Evolutionary conservation across 2,329 filamentous ascomycete genomes (phyloP).

Genomic region (Penicillium griseofulvum): DNA sequence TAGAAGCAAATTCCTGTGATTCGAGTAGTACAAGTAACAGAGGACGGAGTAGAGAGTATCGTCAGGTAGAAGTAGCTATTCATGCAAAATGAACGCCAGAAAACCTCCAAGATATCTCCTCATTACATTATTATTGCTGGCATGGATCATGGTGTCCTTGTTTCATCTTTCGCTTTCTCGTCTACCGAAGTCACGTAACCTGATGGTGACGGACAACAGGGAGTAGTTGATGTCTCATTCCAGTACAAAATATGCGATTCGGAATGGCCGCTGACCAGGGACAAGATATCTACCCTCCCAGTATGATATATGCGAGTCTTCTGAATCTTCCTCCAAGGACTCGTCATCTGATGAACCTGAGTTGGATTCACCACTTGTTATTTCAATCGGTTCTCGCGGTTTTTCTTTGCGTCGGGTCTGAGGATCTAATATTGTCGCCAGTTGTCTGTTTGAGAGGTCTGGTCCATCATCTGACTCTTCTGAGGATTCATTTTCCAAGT

Average conservation of each 20-base stretch:
- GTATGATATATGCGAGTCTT: too few relatives aligned
- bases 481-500: background rate
- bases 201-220: background rate
- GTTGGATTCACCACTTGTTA: background rate
- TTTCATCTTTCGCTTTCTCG: background rate
- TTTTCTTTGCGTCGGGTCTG: background rate
- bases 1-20: background rate
- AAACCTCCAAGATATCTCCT: too few relatives aligned
- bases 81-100: background rate
- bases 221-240: background rate
- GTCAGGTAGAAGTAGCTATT: background rate
- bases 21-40: background rate
- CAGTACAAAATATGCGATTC: too few relatives aligned
- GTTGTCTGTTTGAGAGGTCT: background rate
- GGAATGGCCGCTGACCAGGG: too few relatives aligned
- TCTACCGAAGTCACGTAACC: background rate
- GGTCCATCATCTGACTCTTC: background rate
- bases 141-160: background rate
- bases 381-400: too few relatives aligned
- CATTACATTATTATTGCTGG: background rate
- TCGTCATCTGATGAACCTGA: background rate
- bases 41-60: background rate
- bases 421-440: background rate
- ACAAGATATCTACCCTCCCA: too few relatives aligned
- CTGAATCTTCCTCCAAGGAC: background rate